Base-by-base conservation (phyloP, 2,329 filamentous ascomycete species). In the Pseudogymnoascus sp. region DNA sequence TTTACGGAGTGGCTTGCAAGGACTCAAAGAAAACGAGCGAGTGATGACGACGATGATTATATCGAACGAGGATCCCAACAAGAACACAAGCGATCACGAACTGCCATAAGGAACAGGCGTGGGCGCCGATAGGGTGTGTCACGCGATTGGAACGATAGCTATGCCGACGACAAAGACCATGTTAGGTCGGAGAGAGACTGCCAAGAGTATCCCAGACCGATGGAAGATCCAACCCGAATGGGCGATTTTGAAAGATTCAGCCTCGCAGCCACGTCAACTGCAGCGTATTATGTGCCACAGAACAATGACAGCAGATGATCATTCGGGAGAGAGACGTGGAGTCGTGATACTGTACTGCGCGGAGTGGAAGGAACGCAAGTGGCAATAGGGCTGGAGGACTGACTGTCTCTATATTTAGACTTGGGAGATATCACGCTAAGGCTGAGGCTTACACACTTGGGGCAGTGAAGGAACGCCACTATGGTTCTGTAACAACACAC, bases 351-450 rank as follows among this genome's bases (percentile, higher is more conserved):
- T n/a, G n/a, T n/a, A n/a, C n/a, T n/a, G n/a, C n/a, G n/a, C 23
- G 23, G 41, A 45, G 45, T 9, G 26, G 26, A 30, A 52, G 26
- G 26, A 30, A 52, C 45, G n/a, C 45, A 52, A 33, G 26, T 52
- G 45, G 45, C 45, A 26, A 19, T 52, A 33, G 45, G 45, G 45
- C 45, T 52, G 45, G 9, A 13, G 15, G 10, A 4, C 10, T 12
- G 26, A n/a, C n/a, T n/a, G n/a, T n/a, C n/a, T 52, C 45, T 52
- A 52, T 52, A 52, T 52, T 52, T 52, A 52, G 45, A 52, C 13
- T n/a, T n/a, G n/a, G 2, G 9, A n/a, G 45, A 23, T 52, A 15
- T 26, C 45, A 23, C 45, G 26, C 45, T n/a, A n/a, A 28, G 45
- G 45, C 45, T n/a, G n/a, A 28, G 45, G 45, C 45, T 52, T n/a